Percentiles rank a stretch among this genome's conserved stretches.
Conservation (phyloP, 2,329 filamentous ascomycete genomes). For the Sclerotinia spermophila region DNA sequence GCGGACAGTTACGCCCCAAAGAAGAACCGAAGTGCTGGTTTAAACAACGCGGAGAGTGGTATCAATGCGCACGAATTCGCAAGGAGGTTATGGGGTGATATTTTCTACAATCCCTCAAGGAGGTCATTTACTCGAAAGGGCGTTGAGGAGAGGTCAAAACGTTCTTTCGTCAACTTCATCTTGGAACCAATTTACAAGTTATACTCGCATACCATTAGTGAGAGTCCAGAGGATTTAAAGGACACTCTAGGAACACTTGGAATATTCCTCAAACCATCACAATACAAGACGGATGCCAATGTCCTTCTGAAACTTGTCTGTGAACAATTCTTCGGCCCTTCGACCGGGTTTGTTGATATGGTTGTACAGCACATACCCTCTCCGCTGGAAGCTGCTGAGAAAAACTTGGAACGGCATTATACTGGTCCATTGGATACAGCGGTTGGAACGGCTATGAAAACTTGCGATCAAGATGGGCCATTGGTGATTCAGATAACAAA, state of each 20-base stretch:
- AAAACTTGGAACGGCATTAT: conserved; percentile 81
- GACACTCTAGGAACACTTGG: conserved; percentile 73
- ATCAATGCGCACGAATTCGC: conserved; percentile 82
- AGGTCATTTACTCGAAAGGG: conserved; percentile 89
- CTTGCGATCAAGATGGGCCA: conserved; percentile 85
- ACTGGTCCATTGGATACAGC: conserved; percentile 84
- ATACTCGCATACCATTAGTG: conserved; percentile 90
- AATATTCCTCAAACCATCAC: conserved; percentile 84
- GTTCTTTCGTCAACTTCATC: conserved; percentile 91
- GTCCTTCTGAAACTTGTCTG: conserved; percentile 86
- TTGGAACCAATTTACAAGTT: conserved; percentile 97
- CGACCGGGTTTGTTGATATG: conserved; percentile 94
- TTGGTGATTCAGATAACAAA: conserved; percentile 92
- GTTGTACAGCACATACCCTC: conserved; percentile 85
- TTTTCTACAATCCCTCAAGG: conserved; percentile 90
- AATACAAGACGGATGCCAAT: conserved; percentile 86
- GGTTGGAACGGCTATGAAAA: conserved; percentile 72
- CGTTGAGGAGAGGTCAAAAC: conserved; percentile 72
- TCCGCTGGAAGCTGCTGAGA: conserved; percentile 71
- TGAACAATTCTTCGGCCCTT: conserved; percentile 90
- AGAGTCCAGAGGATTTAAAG: conserved; percentile 80
- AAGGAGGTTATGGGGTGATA: conserved; percentile 85
- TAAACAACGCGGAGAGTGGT: conserved; percentile 35
- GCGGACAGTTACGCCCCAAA: conserved; percentile 67
- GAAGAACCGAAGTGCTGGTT: conserved; percentile 42